Percentiles rank a stretch among this genome's conserved stretches.
These are phyloP conservation scores for Penicillium alfredii DNA, from an alignment of 495 filamentous ascomycete genomes.

Conservation along the genomic window DNA sequence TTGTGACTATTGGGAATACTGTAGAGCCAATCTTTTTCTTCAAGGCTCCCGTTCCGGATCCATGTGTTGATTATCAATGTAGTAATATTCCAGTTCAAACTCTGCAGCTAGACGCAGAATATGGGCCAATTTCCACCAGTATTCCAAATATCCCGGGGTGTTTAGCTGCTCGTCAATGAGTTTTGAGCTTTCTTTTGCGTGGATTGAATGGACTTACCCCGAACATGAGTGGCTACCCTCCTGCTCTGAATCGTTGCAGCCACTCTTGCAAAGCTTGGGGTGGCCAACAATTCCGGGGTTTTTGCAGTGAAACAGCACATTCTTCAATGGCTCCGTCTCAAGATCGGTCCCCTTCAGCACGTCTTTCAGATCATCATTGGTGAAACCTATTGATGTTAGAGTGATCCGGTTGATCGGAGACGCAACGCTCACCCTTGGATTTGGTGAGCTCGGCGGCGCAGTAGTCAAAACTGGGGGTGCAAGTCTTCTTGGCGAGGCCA, in stretches of 20 bases:
- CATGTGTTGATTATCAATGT: no score
- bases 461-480: slow-evolving; percentile 40
- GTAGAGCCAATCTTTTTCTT: no score
- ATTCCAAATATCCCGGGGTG: no score
- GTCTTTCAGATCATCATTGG: slow-evolving; percentile 27
- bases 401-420: neutral
- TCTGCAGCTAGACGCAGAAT: no score
- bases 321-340: slow-evolving; percentile 25
- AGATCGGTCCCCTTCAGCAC: slow-evolving; percentile 28
- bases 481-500: slow-evolving; percentile 28
- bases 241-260: slow-evolving; percentile 24
- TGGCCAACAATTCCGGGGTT: slow-evolving; percentile 36
- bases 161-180: neutral
- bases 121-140: no score
- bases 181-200: neutral
- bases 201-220: slow-evolving; percentile 8
- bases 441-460: slow-evolving; percentile 29
- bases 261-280: slow-evolving; percentile 29
- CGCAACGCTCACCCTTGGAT: slow-evolving; percentile 23
- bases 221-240: slow-evolving; percentile 35
- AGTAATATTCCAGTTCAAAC: no score
- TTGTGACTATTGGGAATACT: no score
- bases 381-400: slow-evolving; percentile 24
- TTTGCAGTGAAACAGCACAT: slow-evolving; percentile 35
- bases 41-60: no score